Percentiles rank a stretch among this genome's conserved stretches.
These are phyloP conservation scores for Aspergillus heteromorphus DNA, from an alignment of 495 filamentous ascomycete species.

Conservation along the genomic window DNA sequence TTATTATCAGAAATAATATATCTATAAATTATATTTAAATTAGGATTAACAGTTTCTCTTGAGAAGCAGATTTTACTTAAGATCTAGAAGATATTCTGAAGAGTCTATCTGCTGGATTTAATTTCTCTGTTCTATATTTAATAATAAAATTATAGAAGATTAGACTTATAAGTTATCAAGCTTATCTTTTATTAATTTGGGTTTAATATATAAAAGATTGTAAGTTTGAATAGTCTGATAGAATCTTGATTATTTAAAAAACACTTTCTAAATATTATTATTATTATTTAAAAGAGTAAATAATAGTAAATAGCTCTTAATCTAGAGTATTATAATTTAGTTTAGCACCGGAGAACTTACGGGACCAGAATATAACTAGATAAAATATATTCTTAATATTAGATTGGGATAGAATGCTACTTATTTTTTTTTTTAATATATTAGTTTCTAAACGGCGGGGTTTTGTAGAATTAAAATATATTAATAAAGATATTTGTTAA, in stretches of 20 bases:
- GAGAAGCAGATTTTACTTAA: not conserved
- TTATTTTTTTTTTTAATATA: conserved; percentile 1
- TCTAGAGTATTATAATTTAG: not conserved
- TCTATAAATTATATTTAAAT: not conserved
- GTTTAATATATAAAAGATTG: not conserved
- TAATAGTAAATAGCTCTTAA: not conserved
- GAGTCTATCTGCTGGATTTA: not conserved
- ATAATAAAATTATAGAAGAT: conserved; percentile 1
- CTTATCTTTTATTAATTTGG: not conserved
- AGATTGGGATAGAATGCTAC: not conserved
- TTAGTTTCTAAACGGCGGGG: not conserved
- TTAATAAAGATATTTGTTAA: not conserved
- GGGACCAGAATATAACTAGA: not conserved
- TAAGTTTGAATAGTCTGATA: not conserved
- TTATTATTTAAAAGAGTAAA: not conserved
- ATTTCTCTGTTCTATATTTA: not conserved
- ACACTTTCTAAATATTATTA: not conserved
- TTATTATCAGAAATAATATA: not conserved
- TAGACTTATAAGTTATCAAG: not conserved
- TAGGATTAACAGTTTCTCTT: not conserved
- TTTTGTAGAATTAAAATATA: not conserved
- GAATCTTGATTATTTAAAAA: not conserved
- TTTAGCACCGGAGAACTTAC: not conserved
- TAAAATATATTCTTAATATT: conserved; percentile 1
- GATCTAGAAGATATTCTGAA: not conserved